phyloP scores from a whole-genome alignment of 1,139 yeast genomes.

The Entelexis paramagnoliae region DNA sequence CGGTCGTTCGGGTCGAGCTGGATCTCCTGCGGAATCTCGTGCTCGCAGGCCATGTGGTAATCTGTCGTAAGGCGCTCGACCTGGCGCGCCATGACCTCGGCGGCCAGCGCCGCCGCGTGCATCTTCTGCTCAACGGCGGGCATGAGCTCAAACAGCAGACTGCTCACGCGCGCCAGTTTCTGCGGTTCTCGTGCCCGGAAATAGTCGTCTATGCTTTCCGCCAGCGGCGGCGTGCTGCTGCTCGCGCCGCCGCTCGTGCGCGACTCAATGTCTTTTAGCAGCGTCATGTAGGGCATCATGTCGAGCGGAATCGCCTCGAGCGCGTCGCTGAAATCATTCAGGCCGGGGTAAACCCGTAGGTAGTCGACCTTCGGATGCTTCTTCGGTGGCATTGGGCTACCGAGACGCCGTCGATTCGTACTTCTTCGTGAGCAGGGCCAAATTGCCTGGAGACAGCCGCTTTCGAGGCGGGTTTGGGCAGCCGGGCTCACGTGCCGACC shows the following conservation, averaged over 20 bases:
- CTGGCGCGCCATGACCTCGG: constrained; percentile 64
- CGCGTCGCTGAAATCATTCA: constrained; percentile 85
- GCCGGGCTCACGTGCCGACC: not conserved
- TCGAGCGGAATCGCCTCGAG: constrained; percentile 85
- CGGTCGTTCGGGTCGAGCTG: constrained; percentile 69
- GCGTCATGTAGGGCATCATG: constrained; percentile 72
- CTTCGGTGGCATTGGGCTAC: constrained; percentile 13
- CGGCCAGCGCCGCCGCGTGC: constrained; percentile 91
- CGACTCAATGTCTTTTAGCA: constrained; percentile 88
- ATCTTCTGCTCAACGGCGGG: constrained; percentile 94
- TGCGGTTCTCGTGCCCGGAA: constrained; percentile 37
- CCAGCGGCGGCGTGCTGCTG: constrained; percentile 57
- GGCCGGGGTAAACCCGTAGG: constrained; percentile 47
- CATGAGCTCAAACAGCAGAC: constrained; percentile 47
- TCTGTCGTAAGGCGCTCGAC: constrained; percentile 68
- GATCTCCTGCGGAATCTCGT: constrained; percentile 56
- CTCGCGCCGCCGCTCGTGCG: constrained; percentile 83
- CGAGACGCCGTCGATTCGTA: not conserved
- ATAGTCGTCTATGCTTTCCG: constrained; percentile 48
- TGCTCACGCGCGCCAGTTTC: constrained; percentile 25
- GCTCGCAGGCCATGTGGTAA: constrained; percentile 58
- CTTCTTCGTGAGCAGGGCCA: not conserved
- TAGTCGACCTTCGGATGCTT: constrained; percentile 21
- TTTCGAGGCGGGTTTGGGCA: not conserved
- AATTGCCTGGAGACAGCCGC: not conserved